phyloP scores from a whole-genome alignment of 352 stramenopile genomes.

The Phytopythium mirpurense region DNA sequence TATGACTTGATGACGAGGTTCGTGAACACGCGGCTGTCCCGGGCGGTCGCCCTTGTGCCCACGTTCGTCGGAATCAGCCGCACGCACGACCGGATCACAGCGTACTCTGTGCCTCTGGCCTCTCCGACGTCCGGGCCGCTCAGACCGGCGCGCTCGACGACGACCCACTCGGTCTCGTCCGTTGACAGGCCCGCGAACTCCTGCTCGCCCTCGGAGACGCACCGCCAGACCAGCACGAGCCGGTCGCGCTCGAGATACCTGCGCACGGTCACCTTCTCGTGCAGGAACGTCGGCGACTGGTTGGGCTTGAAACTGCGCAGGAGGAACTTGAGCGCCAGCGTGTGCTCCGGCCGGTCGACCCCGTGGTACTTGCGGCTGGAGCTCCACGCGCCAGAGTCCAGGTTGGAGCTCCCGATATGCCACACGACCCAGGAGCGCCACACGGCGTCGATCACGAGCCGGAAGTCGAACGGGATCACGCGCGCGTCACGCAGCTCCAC shows the following conservation, averaged over 20 bases:
- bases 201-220: conserved; percentile 26
- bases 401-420: conserved; percentile 25
- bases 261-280: conserved; percentile 31
- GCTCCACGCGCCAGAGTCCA: conserved; percentile 6
- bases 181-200: conserved; percentile 21
- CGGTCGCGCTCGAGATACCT: conserved; percentile 26
- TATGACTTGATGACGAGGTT: conserved; percentile 32
- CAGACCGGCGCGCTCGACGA: conserved; percentile 17
- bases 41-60: conserved; percentile 4
- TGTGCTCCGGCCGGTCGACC: conserved; percentile 23
- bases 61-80: conserved; percentile 16
- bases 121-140: neutral
- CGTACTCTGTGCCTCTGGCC: conserved; percentile 4
- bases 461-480: conserved; percentile 18
- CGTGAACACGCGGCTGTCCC: conserved; percentile 11
- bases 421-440: conserved; percentile 29
- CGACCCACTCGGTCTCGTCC: conserved; percentile 26
- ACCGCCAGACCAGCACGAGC: conserved; percentile 24
- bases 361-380: conserved; percentile 17
- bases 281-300: conserved; percentile 13
- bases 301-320: conserved; percentile 10
- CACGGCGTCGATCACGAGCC: conserved; percentile 16
- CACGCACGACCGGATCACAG: conserved; percentile 24
- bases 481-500: conserved; percentile 21
- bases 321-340: conserved; percentile 29